These are phyloP conservation scores for Lenzites betulinus DNA, from an alignment of 768 basidiomycete genomes.

Conservation along the genomic window DNA sequence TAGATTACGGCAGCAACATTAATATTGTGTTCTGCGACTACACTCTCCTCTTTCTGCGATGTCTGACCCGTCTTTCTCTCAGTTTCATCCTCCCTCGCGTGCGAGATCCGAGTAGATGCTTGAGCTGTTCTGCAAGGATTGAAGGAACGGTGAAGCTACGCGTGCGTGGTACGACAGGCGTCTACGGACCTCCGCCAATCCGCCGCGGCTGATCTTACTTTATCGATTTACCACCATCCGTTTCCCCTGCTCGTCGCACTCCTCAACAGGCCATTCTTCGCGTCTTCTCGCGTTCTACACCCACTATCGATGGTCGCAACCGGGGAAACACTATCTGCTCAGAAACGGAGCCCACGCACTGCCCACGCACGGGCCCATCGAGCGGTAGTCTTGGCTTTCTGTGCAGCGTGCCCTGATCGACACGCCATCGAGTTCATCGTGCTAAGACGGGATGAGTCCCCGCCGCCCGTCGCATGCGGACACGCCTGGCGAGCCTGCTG, in stretches of 20 bases:
- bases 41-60: no score
- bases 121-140: no score
- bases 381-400: not conserved
- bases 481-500: not conserved
- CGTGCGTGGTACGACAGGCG: not conserved
- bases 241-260: not conserved
- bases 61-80: no score
- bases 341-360: no score
- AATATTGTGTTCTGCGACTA: no score
- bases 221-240: not conserved
- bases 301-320: no score
- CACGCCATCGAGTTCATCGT: not conserved
- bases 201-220: not conserved
- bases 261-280: no score
- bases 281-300: no score
- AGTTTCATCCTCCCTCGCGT: no score
- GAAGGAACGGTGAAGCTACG: not conserved
- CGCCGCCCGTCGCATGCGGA: not conserved
- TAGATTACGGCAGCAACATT: no score
- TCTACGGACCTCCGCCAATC: not conserved
- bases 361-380: not conserved
- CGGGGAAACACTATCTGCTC: no score
- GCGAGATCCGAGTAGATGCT: no score
- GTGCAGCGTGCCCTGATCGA: conserved; percentile 10
- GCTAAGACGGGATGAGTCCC: not conserved